Base-by-base conservation (phyloP, 108 stramenopile species). In the Pseudonitzschia multiseries region DNA sequence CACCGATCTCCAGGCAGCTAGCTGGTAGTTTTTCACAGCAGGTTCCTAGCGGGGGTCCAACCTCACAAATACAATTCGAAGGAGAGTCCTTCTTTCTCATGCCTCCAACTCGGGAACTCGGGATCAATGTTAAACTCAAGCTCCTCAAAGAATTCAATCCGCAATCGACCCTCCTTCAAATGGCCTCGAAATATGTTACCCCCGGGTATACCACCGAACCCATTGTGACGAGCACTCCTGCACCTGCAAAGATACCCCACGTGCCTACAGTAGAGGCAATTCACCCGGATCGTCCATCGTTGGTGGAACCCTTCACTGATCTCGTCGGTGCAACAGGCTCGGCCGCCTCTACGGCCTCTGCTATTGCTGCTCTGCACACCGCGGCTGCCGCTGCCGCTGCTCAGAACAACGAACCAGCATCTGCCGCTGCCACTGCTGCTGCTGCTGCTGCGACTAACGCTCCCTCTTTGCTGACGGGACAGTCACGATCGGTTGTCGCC, bases 131-230 rank as follows among this genome's bases (percentile, higher is more conserved):
- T 29, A 62, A 62, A n/a, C 36, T 62, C 4, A 40, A 62, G n/a
- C 36, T 62, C 15, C 61, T 62, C 33, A 28, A 62, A n/a, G 61
- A 62, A 20, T 62, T 62, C 36, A 33, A 62, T 62, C 61, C 61
- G 10, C 8, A 24, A n/a, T 62, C 61, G 36, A 40, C 0, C 18
- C 61, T 62, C 29, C 29, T 62, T 14, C 26, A 62, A 62, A 15
- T 62, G 17, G 61, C 61, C 29, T 62, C 61, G 18, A 62, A 62
- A 17, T 62, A 56, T 56, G 54, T 62, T 1, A 33, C 61, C 15
- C n/a, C 61, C 29, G 36, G 33, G 4, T 21, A 62, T 31, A 62
- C 61, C 4, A 33, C 61, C 32, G 29, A 31, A 21, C 28, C 26
- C 18, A 31, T 21, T 21, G 32, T 41, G 9, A 62, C 33, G 13